Base-by-base conservation (phyloP, 2,329 filamentous ascomycete genomes). In the Ceratocystis papillata region DNA sequence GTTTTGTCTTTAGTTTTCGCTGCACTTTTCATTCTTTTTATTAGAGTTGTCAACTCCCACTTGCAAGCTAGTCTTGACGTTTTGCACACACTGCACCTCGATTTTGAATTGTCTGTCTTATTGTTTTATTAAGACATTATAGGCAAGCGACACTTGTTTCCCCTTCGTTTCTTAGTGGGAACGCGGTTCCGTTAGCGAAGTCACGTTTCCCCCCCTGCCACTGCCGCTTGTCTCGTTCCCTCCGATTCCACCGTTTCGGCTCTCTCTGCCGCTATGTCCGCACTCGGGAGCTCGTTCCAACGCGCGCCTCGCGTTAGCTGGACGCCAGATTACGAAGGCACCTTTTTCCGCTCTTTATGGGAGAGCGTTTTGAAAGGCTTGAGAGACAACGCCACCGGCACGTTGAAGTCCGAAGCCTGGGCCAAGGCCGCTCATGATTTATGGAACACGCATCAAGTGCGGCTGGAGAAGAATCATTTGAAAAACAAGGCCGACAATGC, bases 401-500 rank as follows among this genome's bases (percentile, higher is more conserved):
- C 50, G 15, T 84, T 85, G 77, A 84, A 85, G 73, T 77, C 79
- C 20, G 81, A 83, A 71, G 82, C 82, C 1, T 85, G 82, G 82
- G 80, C 84, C 66, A 80, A 81, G 69, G 82, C 82, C 59, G 78
- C 79, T 65, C 75, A 77, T 60, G 81, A 80, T 41, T 74, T 85
- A 65, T 78, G 80, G 73, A 79, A 81, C 37, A 78, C 78, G 65
- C 82, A 84, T 70, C 76, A 77, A 71, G 81, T 82, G 59, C 83
- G 78, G 69, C 81, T 82, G n/a, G 79, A 82, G 68, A 84, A 84
- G 74, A 80, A 78, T 70, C 82, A 85, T 65, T 79, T 85, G 45
- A 83, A 85, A 73, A 85, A 85, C 76, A 85, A 85, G 75, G 83
- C 81, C 69, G 82, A 85, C 74, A 85, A 85, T 73, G 82, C 82